Conservation (phyloP, 2,329 filamentous ascomycete species). For the Pseudogymnoascus sp. region DNA sequence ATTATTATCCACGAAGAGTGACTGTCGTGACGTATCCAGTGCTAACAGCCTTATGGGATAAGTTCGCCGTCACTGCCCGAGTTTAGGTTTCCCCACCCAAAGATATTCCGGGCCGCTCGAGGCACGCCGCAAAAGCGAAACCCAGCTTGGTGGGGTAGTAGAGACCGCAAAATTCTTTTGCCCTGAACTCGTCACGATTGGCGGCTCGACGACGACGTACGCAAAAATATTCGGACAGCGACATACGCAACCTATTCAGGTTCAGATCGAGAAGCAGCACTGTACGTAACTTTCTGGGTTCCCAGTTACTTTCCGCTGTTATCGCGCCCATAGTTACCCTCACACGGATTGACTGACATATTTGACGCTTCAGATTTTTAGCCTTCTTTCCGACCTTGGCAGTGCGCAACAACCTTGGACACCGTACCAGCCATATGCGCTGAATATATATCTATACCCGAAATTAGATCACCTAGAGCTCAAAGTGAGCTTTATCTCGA, state of each 20-base stretch:
- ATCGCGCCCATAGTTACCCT: not conserved
- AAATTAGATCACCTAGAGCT: not conserved
- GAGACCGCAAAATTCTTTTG: not conserved
- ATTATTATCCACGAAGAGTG: not conserved
- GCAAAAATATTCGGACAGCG: not conserved
- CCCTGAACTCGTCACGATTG: conserved; percentile 1
- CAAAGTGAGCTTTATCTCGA: not conserved
- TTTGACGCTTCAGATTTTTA: not conserved
- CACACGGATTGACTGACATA: not conserved
- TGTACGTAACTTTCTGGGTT: not conserved
- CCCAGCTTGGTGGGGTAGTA: not conserved
- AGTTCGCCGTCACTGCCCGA: not conserved
- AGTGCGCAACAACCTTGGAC: not conserved
- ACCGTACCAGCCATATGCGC: not conserved
- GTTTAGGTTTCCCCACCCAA: not conserved
- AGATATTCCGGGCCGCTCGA: not conserved
- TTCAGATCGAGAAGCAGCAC: not conserved
- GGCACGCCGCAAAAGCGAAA: not conserved
- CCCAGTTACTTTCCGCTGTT: not conserved
- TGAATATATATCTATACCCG: not conserved
- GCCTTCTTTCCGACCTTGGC: conserved; percentile 1
- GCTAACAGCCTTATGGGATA: not conserved
- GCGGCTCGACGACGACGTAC: not conserved
- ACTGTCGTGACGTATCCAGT: not conserved
- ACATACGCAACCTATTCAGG: not conserved